Evolutionary conservation across 2,329 filamentous ascomycete species (phyloP).

Genomic region (Exophiala oligosperma): DNA sequence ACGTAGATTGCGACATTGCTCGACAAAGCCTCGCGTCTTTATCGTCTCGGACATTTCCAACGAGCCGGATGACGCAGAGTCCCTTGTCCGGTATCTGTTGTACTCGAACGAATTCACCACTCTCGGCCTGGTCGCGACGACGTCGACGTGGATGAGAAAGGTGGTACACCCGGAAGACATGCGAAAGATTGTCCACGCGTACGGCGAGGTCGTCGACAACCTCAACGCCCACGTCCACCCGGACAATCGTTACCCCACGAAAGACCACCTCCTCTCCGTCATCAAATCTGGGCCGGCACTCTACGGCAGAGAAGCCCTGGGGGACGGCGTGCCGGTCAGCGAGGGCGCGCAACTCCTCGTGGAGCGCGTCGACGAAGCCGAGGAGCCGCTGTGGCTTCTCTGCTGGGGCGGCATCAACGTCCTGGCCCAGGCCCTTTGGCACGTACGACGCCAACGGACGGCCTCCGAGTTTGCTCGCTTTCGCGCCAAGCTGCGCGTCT

Average conservation of each 20-base stretch:
- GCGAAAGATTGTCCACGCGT: conserved; percentile 46
- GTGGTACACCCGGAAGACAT: conserved; percentile 46
- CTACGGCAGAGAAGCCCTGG: conserved; percentile 42
- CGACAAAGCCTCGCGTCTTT: conserved; percentile 38
- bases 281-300: conserved; percentile 43
- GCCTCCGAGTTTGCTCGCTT: conserved; percentile 38
- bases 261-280: conserved; percentile 37
- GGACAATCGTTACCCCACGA: conserved; percentile 43
- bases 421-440: conserved; percentile 50
- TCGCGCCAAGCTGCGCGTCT: conserved; percentile 49
- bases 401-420: conserved; percentile 57
- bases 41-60: conserved; percentile 49
- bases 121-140: conserved; percentile 47
- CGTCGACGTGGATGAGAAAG: conserved; percentile 48
- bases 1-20: not conserved
- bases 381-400: conserved; percentile 53
- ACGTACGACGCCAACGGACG: conserved; percentile 36
- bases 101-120: conserved; percentile 51
- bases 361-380: conserved; percentile 39
- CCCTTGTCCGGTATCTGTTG: conserved; percentile 46
- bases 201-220: conserved; percentile 47
- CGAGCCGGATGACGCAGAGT: conserved; percentile 49
- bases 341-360: conserved; percentile 49
- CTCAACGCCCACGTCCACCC: conserved; percentile 51
- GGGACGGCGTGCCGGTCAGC: conserved; percentile 38